These are phyloP conservation scores for Volvox reticuliferus DNA, from an alignment of 139 green algal genomes.

Conservation along the genomic window DNA sequence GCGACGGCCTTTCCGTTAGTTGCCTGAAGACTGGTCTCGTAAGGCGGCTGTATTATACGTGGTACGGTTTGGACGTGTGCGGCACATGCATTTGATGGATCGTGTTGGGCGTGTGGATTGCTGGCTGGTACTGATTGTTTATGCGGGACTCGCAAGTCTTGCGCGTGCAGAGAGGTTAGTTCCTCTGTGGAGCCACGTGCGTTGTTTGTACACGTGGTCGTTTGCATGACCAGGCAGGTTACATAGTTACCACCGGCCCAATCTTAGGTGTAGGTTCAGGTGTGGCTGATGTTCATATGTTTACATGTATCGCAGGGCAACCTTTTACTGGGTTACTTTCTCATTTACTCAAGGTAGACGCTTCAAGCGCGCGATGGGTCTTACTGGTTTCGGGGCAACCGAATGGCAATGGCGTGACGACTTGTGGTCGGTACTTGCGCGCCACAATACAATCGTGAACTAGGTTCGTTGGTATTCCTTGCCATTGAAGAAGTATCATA, in stretches of 20 bases:
- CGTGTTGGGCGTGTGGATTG: neutral
- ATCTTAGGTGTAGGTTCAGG: neutral
- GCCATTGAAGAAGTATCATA: no score
- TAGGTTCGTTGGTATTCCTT: no score
- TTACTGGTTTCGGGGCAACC: neutral
- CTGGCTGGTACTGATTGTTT: neutral
- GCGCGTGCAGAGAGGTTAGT: neutral
- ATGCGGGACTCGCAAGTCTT: neutral
- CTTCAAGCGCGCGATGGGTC: neutral
- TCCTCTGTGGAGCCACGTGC: neutral
- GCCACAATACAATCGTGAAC: no score
- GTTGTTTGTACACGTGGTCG: neutral
- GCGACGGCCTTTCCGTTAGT: conserved; percentile 21
- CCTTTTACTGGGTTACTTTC: neutral
- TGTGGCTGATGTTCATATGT: neutral
- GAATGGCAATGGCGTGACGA: neutral
- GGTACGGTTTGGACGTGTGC: neutral
- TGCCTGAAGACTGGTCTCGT: neutral
- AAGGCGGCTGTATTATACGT: neutral
- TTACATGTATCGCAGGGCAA: neutral
- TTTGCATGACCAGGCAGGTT: conserved; percentile 6
- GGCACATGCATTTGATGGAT: neutral
- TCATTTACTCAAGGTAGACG: neutral
- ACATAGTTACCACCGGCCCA: neutral
- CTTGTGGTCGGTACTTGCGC: no score